Base-by-base conservation (phyloP, 1,284 basidiomycete species). In the Cutaneotrichosporon mucoides region DNA sequence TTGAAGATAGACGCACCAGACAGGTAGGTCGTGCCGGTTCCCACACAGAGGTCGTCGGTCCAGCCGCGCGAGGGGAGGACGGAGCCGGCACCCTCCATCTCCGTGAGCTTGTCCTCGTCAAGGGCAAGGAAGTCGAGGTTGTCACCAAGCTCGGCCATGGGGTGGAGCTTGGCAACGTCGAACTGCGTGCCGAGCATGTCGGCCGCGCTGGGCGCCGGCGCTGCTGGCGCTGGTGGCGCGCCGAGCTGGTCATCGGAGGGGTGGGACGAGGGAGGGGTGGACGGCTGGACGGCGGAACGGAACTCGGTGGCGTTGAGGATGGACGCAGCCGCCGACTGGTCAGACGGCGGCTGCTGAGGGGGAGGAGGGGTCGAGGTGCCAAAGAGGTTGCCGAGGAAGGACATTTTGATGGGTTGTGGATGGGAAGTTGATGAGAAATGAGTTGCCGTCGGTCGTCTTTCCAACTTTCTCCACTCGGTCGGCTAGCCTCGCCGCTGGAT, bases 41-140 rank as follows among this genome's bases (percentile, higher is more conserved):
- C 96, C 80, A 99, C 98, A 85, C 93, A 97, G 62, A 99, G 82
- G 80, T 99, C 96, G 82, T 99, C 96, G 79, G 92, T 92, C 94
- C 93, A 99, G 61, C 96, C 95, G 79, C 96, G 84, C 75, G 89
- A 90, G 69, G 92, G 91, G 68, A 95, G 84, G 63, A 92, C 89
- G 64, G 90, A 89, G 71, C 84, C 84, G 72, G 89, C 84, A 61
- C 93, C 91, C 75, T 90, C 88, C 68, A 94, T 81, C 61, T 91
- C 86, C 79, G 82, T 89, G 73, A 88, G 86, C 82, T 95, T 92
- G 81, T 94, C 90, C 80, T 98, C 90, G 69, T 98, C 91, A 64
- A 98, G 83, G 71, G 90, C 82, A 62, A 98, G 82, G 80, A 95
- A 94, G 80, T 96, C 92, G 68, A 96, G 81, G 77, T 89, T 88